phyloP scores from a whole-genome alignment of 202 grass and related monocot species.

The Saccharum hybrid region DNA sequence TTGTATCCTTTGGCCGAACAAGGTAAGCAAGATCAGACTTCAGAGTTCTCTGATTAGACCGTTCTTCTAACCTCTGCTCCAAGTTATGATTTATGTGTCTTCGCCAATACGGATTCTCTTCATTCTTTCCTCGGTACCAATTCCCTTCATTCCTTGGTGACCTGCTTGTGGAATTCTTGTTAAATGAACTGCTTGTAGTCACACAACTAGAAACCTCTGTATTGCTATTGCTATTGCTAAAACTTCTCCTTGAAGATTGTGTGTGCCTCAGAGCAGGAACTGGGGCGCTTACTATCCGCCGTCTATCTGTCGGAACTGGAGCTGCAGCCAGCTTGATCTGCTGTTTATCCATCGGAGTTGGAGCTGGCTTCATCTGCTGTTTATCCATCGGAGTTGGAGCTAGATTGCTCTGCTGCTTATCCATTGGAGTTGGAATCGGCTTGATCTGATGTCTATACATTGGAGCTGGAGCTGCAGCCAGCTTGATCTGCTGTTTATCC shows the following conservation, averaged over 20 bases:
- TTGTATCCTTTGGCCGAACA: constrained; percentile 35
- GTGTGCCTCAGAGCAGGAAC: constrained; percentile 29
- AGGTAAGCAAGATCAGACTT: constrained; percentile 18
- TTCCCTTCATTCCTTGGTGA: constrained; percentile 34
- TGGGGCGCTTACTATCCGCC: constrained; percentile 21
- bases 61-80: constrained; percentile 18
- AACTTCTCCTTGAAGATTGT: constrained; percentile 37
- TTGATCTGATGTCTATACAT: constrained; percentile 14
- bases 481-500: not conserved
- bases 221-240: constrained; percentile 33
- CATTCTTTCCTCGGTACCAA: not conserved
- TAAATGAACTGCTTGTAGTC: not conserved
- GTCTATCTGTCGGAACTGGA: constrained; percentile 16
- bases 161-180: not conserved
- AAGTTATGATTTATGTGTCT: constrained; percentile 23
- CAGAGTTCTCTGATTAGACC: constrained; percentile 11
- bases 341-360: not conserved
- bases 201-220: constrained; percentile 18
- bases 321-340: not conserved
- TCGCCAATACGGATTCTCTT: constrained; percentile 8
- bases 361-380: not conserved
- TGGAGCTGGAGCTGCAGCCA: not conserved
- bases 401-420: not conserved
- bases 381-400: not conserved
- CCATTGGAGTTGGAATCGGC: not conserved